A percentile compares a stretch with the other conserved stretches of the same genome.
Conservation (phyloP, 106 monocot species). For the Apostasia shenzhenica region DNA sequence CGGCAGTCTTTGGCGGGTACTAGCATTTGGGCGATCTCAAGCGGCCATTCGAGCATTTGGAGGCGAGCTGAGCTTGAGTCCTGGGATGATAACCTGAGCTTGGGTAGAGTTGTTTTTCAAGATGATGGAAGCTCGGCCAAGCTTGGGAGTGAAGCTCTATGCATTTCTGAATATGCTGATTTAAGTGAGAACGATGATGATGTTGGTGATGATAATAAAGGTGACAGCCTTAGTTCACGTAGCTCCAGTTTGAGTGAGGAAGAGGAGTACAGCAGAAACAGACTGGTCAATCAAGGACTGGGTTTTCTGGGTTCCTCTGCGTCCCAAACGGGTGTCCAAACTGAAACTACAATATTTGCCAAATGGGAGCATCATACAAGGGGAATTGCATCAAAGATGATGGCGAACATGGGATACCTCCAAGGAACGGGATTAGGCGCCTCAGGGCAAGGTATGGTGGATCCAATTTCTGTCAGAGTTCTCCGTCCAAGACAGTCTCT, state of each 20-base stretch:
- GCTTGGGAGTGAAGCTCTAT: constrained; percentile 40
- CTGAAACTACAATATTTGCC: constrained; percentile 81
- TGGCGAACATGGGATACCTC: constrained; percentile 92
- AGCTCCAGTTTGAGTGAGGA: constrained; percentile 22
- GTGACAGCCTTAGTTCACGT: constrained; percentile 22
- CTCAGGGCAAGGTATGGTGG: constrained; percentile 78
- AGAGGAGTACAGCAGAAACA: constrained; percentile 36
- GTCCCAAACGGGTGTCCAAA: constrained; percentile 62
- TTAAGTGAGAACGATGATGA: constrained; percentile 30
- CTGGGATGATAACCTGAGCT: constrained; percentile 61
- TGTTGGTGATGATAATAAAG: constrained; percentile 30
- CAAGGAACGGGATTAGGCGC: constrained; percentile 88
- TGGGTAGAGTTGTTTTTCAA: constrained; percentile 64
- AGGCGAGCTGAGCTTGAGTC: constrained; percentile 76
- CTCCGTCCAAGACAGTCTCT: constrained; percentile 77
- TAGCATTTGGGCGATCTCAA: constrained; percentile 53
- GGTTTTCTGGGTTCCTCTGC: constrained; percentile 52
- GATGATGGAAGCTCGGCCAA: constrained; percentile 62
- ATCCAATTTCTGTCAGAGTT: constrained; percentile 68
- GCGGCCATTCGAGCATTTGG: constrained; percentile 52
- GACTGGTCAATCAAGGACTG: constrained; percentile 36
- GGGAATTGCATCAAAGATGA: constrained; percentile 95
- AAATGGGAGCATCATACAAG: constrained; percentile 94
- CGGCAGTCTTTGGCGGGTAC: constrained; percentile 70
- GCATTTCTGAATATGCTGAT: constrained; percentile 62